Base-by-base conservation (phyloP, 176 grass and related monocot genomes). In the Musa schizocarpa region DNA sequence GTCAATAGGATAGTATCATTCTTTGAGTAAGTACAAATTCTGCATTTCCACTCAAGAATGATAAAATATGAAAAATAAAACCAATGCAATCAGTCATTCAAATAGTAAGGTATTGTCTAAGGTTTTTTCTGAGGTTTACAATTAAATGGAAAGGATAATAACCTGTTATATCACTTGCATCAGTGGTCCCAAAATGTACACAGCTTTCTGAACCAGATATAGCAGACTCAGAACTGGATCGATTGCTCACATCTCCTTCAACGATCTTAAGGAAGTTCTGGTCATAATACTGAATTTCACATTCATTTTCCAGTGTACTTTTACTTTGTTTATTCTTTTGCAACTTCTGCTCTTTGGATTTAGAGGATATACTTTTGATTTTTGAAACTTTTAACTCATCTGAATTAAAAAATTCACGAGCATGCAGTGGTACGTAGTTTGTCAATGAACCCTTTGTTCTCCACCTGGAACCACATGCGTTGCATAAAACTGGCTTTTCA, bases 381-480 rank as follows among this genome's bases (percentile, higher is more conserved):
- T 86, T 92, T 70, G 66, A 78, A 79, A 84, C 74, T 84, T 91
- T 92, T 52, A 87, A 80, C 80, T 88, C 85, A 48, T 77, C 87
- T 57, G 65, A 89, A 74, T 90, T 82, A 57, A 83, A 84, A 82
- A 75, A 71, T 51, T 88, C 87, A 63, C 86, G 85, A 54, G 86
- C 82, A 77, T 97, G 87, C 83, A 97, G 82, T 63, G 93, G 93
- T 29, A 87, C 92, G 61, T 97, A 97, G 77, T 97, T 97, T 70
- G 53, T 58, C 82, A 97, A 82, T 81, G 89, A 92, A 75, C 93
- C 93, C 56, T 97, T 97, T 2, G 90, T 97, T 82, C 93, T 87
- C 87, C 85, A 97, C 74, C 93, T 88, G 8, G 93, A 93, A 68
- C 93, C 93, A 75, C 93, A 97, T 59, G 93, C 93, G 88, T 97